Base-by-base conservation (phyloP, 2,329 filamentous ascomycete genomes). In the Camptophora hylomeconis region DNA sequence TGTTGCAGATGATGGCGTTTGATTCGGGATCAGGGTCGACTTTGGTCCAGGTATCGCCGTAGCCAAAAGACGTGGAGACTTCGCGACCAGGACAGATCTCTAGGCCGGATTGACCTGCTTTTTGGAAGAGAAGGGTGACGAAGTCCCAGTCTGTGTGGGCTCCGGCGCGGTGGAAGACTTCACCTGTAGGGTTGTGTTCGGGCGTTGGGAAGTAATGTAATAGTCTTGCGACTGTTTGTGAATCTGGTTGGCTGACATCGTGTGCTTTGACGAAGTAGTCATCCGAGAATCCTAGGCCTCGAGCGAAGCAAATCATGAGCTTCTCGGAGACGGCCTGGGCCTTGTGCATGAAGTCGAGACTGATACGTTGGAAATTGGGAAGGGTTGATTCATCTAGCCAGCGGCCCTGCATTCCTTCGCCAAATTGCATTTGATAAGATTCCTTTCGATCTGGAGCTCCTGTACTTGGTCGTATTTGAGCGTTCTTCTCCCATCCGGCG, bases 11-110 rank as follows among this genome's bases (percentile, higher is more conserved):
- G 31, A 73, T 69, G 36, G 64, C 63, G 1, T 62, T 67, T 0
- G 56, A 54, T 18, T 20, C 35, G 23, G 33, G 11, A 2, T 46
- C 51, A 5, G 66, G 66, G 36, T 69, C 63, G n/a, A 78, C 61
- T 34, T 69, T 69, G 7, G 72, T 77, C 73, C 73, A 78, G 0
- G 50, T 51, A 42, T 76, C 70, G 1, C 69, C 68, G 24, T 63
- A 58, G 1, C 63, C 72, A 38, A 72, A 75, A 3, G 61, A 59
- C 0, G 70, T 75, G 5, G 66, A 62, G 3, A 60, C 65, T 47
- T 76, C 72, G 10, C 72, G 57, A 0, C 72, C 72, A 0, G 72
- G 72, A 41, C 72, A 77, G 31, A 77, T 74, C 45, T 76, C 72
- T 12, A 78, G 53, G 0, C 72, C 72, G 15, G 58, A 64, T 47